phyloP scores from a whole-genome alignment of 148 eudicot genomes.

The Chenopodium album region DNA sequence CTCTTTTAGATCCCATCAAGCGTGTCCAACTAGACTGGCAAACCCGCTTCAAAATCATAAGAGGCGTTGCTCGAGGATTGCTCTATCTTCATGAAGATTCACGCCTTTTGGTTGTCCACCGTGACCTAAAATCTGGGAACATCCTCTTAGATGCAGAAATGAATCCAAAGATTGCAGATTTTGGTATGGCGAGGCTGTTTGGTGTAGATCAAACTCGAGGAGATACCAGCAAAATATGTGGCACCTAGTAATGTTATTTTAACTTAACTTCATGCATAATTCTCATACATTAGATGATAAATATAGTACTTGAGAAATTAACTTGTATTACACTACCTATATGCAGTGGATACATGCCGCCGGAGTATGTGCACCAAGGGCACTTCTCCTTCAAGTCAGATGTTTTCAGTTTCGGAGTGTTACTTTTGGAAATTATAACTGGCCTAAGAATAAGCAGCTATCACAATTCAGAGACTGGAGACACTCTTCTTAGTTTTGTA shows the following conservation, averaged over 20 bases:
- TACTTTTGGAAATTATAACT: conserved; percentile 42
- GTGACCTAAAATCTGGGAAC: conserved; percentile 56
- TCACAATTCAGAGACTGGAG: conserved; percentile 19
- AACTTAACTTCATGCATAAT: too few species aligned
- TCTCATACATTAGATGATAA: too few species aligned
- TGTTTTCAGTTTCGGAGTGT: conserved; percentile 50
- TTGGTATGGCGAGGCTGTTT: conserved; percentile 56
- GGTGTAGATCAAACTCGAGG: conserved; percentile 49
- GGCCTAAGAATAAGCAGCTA: conserved; percentile 33
- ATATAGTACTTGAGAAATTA: too few species aligned
- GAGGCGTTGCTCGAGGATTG: conserved; percentile 55
- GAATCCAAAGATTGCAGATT: too few species aligned
- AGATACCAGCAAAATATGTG: conserved; percentile 43
- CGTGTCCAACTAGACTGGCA: conserved; percentile 43
- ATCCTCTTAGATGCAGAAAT: conserved; percentile 15
- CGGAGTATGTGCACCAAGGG: conserved; percentile 42
- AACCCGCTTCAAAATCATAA: conserved; percentile 47
- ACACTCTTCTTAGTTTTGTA: conserved; percentile 38
- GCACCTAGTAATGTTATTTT: conserved; percentile 48
- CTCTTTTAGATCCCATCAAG: conserved; percentile 37
- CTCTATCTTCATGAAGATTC: conserved; percentile 65
- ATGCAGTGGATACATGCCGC: conserved; percentile 56
- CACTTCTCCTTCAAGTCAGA: conserved; percentile 46
- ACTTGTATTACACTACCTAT: neutral
- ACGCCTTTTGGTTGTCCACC: conserved; percentile 51